phyloP scores from a whole-genome alignment of 2,329 filamentous ascomycete species.

The Pyrenophora seminiperda region DNA sequence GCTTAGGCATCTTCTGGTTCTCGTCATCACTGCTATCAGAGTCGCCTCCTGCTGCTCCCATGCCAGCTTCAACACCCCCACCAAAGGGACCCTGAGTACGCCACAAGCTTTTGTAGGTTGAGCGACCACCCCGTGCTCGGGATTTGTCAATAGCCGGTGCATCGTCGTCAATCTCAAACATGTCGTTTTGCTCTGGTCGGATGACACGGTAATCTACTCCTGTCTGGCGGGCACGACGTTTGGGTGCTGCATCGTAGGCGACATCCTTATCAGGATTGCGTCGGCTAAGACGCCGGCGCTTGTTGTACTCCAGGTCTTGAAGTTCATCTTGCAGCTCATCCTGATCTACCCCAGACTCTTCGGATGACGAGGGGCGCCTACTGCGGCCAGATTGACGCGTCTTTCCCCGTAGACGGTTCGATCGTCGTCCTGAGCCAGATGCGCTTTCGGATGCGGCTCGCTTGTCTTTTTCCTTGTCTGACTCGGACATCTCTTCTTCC shows the following conservation, averaged over 20 bases:
- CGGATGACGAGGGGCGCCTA: slow-evolving; percentile 55
- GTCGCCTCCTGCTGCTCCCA: slow-evolving; percentile 77
- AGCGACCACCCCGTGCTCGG: slow-evolving; percentile 63
- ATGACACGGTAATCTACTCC: slow-evolving; percentile 83
- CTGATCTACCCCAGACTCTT: slow-evolving; percentile 53
- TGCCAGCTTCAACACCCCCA: slow-evolving; percentile 78
- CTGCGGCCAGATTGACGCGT: slow-evolving; percentile 53
- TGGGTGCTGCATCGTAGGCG: slow-evolving; percentile 62
- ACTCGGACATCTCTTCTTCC: slow-evolving; percentile 60
- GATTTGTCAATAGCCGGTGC: slow-evolving; percentile 72
- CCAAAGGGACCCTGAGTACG: slow-evolving; percentile 93
- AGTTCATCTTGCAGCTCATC: slow-evolving; percentile 49
- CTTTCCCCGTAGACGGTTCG: slow-evolving; percentile 56
- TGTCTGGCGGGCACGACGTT: slow-evolving; percentile 67
- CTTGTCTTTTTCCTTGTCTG: slow-evolving; percentile 53
- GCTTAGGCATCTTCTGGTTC: slow-evolving; percentile 64
- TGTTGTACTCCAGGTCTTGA: slow-evolving; percentile 62
- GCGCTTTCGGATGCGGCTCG: slow-evolving; percentile 46
- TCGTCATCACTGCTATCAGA: slow-evolving; percentile 98
- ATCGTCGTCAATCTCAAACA: slow-evolving; percentile 75
- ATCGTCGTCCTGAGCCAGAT: slow-evolving; percentile 54
- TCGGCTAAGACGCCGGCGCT: slow-evolving; percentile 44
- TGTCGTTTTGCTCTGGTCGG: slow-evolving; percentile 70
- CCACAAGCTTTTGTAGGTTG: slow-evolving; percentile 75
- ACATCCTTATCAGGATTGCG: slow-evolving; percentile 50